phyloP scores from a whole-genome alignment of 805 yeast species.

The Starmerella kuoi region DNA sequence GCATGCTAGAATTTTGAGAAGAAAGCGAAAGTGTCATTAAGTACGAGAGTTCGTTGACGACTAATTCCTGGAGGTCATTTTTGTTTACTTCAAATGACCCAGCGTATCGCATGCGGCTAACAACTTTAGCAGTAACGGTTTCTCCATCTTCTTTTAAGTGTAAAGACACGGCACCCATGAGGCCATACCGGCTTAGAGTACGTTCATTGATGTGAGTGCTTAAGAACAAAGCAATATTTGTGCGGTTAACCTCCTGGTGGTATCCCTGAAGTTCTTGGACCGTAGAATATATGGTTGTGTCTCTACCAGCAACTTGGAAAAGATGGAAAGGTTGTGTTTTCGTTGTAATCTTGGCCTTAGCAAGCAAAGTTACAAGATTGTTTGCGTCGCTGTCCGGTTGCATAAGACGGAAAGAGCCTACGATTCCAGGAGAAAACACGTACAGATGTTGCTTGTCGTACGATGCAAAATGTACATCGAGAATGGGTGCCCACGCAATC shows the following conservation, averaged over 20 bases:
- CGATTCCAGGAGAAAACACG: constrained; percentile 16
- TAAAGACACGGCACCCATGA: constrained; percentile 39
- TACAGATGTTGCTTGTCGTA: constrained; percentile 17
- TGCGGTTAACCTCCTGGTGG: constrained; percentile 30
- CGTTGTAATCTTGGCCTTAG: constrained; percentile 59
- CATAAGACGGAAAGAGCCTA: constrained; percentile 22
- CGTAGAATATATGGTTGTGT: constrained; percentile 26
- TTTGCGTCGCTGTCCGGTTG: constrained; percentile 25
- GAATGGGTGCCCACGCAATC: constrained; percentile 51
- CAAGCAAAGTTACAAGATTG: constrained; percentile 44
- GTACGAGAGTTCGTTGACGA: constrained; percentile 33
- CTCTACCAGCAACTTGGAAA: constrained; percentile 38
- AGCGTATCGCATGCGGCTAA: constrained; percentile 22
- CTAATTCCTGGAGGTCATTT: constrained; percentile 29
- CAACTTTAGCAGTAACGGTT: constrained; percentile 19
- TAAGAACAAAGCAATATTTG: constrained; percentile 55
- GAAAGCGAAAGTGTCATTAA: constrained; percentile 30
- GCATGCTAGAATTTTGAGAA: constrained; percentile 28
- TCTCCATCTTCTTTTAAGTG: constrained; percentile 30
- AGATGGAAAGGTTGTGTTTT: constrained; percentile 80
- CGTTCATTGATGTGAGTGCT: constrained; percentile 32
- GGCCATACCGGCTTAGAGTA: constrained; percentile 30
- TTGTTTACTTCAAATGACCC: constrained; percentile 24
- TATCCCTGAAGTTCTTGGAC: constrained; percentile 32
- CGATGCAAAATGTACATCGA: constrained; percentile 32